Evolutionary conservation across 140 eudicot species (phyloP), one percentile per base, ranked within the genome.

Genomic region (Erigeron philadelphicus): DNA sequence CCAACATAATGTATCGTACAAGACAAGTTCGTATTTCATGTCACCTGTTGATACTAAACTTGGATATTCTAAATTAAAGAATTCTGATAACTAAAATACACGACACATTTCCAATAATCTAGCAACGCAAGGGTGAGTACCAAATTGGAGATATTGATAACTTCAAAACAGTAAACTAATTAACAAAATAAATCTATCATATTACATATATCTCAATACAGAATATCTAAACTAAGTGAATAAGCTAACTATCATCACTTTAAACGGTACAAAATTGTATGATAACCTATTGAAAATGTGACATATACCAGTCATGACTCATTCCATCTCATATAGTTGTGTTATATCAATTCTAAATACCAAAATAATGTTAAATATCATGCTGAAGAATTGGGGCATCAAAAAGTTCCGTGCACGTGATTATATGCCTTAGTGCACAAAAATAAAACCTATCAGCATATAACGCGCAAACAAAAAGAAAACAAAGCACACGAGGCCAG

Each of bases 361-460:
- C 66, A 61, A 56, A 59, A 52, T 50, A 40, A 61, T 48, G 18
- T 16, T 23, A 21, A 15, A 60, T 48, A 67, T 72, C 78, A 72
- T 72, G 73, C 66, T 63, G 44, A 57, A 63, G 56, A 56, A 58
- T 23, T 50, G 42, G 67, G 42, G 46, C 23, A 70, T 64, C 18
- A 66, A 15, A 13, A 21, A 76, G 50, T 78, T 70, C 80, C 15
- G 54, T 3, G 72, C 89, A 87, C 79, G 78, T 84, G 85, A 81
- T 70, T 38, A 81, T 71, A 73, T 87, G 79, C 84, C 59, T 75
- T 8, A 9, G 57, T 49, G 64, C 62, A 75, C 56, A 64, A 43
- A 67, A 17, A 72, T 56, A 69, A 17, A 60, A 73, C 71, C 67
- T 75, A 67, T 12, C 61, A 23, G 53, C 58, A 62, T 35, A 68